These are phyloP conservation scores for Metrosideros polymorpha DNA, from an alignment of 441 rosid species.

Conservation along the genomic window DNA sequence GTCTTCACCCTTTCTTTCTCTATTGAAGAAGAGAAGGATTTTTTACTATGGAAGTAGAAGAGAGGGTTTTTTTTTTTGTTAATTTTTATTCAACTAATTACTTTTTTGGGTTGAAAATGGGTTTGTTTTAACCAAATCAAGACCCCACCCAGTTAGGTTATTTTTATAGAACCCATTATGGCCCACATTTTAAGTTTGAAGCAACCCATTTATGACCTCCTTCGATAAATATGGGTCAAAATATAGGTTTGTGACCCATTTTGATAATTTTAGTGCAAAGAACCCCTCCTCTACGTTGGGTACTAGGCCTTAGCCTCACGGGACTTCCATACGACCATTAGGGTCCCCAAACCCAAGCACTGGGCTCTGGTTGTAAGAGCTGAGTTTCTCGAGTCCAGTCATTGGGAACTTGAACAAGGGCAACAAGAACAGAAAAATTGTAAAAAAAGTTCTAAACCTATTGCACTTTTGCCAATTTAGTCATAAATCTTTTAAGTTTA, in stretches of 20 bases:
- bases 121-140: neutral
- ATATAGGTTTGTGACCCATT: neutral
- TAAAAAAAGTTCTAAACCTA: too few species aligned
- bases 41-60: too few species aligned
- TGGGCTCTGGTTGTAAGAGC: neutral
- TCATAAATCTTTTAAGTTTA: too few species aligned
- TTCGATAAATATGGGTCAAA: neutral
- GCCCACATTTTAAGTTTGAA: neutral
- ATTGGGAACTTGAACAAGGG: neutral
- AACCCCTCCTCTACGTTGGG: neutral
- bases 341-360: neutral
- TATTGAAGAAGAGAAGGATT: too few species aligned
- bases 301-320: neutral
- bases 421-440: neutral
- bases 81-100: neutral
- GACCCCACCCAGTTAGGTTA: neutral
- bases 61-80: too few species aligned
- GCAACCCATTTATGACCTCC: neutral
- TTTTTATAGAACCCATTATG: neutral
- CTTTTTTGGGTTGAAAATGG: neutral
- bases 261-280: neutral
- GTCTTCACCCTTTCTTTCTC: too few species aligned
- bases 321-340: neutral
- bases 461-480: too few species aligned
- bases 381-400: neutral